Base-by-base conservation (phyloP, 163 green algal species). In the Volvox carteri region DNA sequence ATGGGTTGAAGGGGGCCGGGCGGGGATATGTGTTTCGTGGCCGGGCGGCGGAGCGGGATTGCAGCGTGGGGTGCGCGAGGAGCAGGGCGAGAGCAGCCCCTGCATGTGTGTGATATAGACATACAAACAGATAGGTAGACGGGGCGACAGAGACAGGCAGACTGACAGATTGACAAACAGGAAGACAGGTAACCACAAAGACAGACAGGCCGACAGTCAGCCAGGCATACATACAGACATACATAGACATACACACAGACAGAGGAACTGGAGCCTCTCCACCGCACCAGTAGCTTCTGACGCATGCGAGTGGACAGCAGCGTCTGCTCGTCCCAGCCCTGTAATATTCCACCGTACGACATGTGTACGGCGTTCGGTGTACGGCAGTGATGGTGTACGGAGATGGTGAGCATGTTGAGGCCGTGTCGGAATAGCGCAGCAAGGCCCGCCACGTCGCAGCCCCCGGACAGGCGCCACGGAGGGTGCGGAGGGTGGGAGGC, bases 291-390 rank as follows among this genome's bases (percentile, higher is more conserved):
- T 37, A 88, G 83, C 68, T 74, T 60, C 16, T 41, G 35, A 4
- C 83, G 67, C 83, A 88, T 88, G 37, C 83, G 65, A 28, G 83
- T 88, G 28, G 83, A 88, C 35, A 81, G 19, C 6, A 88, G 68
- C 28, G 83, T 88, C 48, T 88, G 83, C 44, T 68, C 67, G 83
- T 88, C 83, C 83, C 83, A 88, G 67, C 83, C 83, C 81, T 87
- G 23, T 11, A 65, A 19, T 4, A 11, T 23, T n/a, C n/a, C n/a
- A n/a, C n/a, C n/a, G n/a, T n/a, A n/a, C n/a, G n/a, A 65, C 8
- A 65, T 12, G 28, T 12, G 28, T 23, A 65, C 54, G 7, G 19
- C 25, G 6, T 19, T 30, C 54, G 54, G 54, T 19, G 54, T 7
- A 30, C 28, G 54, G 8, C 54, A 8, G 19, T 30, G 54, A 19